Evolutionary conservation across 306 rosid genomes (phyloP).

Genomic region (Alnus rubra): DNA sequence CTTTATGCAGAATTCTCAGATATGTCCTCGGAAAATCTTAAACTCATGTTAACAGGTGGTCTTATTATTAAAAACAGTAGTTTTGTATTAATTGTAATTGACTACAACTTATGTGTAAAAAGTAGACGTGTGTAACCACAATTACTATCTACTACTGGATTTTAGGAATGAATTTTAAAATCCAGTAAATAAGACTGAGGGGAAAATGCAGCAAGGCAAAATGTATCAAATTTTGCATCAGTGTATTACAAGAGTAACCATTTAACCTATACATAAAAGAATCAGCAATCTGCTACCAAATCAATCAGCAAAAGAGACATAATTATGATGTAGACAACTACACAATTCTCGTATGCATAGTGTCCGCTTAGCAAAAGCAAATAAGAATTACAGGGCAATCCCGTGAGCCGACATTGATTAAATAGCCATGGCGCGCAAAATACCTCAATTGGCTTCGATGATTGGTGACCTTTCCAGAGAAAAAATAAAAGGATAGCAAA

Average conservation of each 20-base stretch:
- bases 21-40: constrained; percentile 17
- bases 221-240: neutral
- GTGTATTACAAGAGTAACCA: neutral
- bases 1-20: constrained; percentile 24
- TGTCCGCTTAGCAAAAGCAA: neutral
- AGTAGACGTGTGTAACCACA: neutral
- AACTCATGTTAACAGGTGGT: constrained; percentile 16
- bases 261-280: neutral
- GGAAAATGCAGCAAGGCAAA: neutral
- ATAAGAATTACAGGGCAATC: neutral
- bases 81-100: constrained; percentile 4
- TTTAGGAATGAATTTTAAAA: neutral
- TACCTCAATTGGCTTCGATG: neutral
- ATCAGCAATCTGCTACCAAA: neutral
- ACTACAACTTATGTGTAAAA: neutral
- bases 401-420: neutral
- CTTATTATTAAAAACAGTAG: constrained; percentile 12
- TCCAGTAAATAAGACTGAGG: neutral
- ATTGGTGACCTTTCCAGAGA: neutral
- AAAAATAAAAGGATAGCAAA: constrained; percentile 6
- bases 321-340: neutral
- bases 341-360: neutral
- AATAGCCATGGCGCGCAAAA: neutral
- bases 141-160: neutral
- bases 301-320: neutral